Percentiles rank a stretch among this genome's conserved stretches.
These are phyloP conservation scores for Cokeromyces recurvatus DNA, from an alignment of 371 early-diverging fungal species.

Conservation along the genomic window DNA sequence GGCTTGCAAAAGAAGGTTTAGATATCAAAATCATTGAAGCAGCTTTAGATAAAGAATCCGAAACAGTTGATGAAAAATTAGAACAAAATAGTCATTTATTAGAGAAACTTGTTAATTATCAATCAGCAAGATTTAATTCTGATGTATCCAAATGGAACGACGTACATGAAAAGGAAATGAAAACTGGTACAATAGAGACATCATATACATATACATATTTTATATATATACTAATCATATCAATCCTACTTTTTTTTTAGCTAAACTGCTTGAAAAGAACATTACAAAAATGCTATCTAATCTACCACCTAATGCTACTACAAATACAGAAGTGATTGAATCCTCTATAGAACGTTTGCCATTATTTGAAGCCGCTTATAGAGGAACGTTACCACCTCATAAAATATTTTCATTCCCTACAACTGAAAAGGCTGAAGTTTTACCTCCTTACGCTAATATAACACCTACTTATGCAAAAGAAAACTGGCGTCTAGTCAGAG, in stretches of 20 bases:
- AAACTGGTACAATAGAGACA: slow-evolving; percentile 36
- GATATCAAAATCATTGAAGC: slow-evolving; percentile 27
- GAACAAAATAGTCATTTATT: slow-evolving; percentile 30
- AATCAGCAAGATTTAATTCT: slow-evolving; percentile 34
- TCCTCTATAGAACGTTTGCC: slow-evolving; percentile 44
- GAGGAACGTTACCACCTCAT: slow-evolving; percentile 50
- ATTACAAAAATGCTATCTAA: slow-evolving; percentile 31
- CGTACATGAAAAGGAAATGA: slow-evolving; percentile 26
- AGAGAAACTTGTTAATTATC: slow-evolving; percentile 23
- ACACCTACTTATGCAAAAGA: slow-evolving; percentile 44
- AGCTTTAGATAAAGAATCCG: slow-evolving; percentile 14
- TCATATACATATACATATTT: too few species aligned
- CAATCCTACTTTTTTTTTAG: background rate
- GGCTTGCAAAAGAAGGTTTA: slow-evolving; percentile 37
- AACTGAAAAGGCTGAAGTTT: slow-evolving; percentile 31
- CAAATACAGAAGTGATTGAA: slow-evolving; percentile 33
- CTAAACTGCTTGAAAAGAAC: slow-evolving; percentile 33
- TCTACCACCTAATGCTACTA: slow-evolving; percentile 40
- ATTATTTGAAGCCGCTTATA: slow-evolving; percentile 41
- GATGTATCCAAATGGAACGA: slow-evolving; percentile 22
- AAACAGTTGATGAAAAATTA: slow-evolving; percentile 18
- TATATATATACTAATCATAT: background rate
- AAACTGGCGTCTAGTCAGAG: slow-evolving; percentile 26
- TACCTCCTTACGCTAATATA: slow-evolving; percentile 39
- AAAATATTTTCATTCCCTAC: slow-evolving; percentile 55